These are phyloP conservation scores for Ceratobasidium sp. DNA, from an alignment of 1,284 basidiomycete species.

Conservation along the genomic window DNA sequence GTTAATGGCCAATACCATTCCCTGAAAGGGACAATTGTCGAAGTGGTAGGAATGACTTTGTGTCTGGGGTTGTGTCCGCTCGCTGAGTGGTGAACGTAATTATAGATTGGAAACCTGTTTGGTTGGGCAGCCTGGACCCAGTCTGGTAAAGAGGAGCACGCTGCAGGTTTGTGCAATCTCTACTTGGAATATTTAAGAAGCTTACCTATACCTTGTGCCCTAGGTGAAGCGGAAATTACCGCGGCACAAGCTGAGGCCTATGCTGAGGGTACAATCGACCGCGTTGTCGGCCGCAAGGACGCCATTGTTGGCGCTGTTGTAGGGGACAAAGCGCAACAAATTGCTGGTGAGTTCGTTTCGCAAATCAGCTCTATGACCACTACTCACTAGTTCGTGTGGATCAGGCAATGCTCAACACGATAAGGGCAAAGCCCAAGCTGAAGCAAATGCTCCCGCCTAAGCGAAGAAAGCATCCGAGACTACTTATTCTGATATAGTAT, in stretches of 20 bases:
- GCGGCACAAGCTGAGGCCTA: constrained; percentile 52
- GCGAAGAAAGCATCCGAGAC: background rate
- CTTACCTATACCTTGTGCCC: background rate
- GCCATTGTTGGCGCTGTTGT: constrained; percentile 60
- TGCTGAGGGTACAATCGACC: constrained; percentile 60
- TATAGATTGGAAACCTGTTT: constrained; percentile 50
- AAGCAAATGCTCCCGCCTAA: constrained; percentile 48
- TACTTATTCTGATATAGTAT: background rate
- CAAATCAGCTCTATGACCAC: background rate
- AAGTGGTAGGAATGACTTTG: constrained; percentile 50
- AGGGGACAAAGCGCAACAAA: constrained; percentile 61
- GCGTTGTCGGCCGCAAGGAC: constrained; percentile 61
- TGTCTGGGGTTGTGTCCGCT: background rate
- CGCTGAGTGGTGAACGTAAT: background rate
- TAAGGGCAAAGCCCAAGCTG: constrained; percentile 57
- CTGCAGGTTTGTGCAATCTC: constrained; percentile 52
- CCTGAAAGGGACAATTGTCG: constrained; percentile 57
- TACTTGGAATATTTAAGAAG: background rate
- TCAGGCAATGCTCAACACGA: constrained; percentile 55
- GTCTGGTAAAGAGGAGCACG: constrained; percentile 57
- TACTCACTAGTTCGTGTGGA: background rate
- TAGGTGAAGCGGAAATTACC: constrained; percentile 57
- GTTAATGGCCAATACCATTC: constrained; percentile 56
- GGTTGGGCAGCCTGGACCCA: constrained; percentile 53
- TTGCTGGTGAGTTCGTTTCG: constrained; percentile 54